Base-by-base conservation (phyloP, 148 eudicot genomes). In the Cornus controversa region DNA sequence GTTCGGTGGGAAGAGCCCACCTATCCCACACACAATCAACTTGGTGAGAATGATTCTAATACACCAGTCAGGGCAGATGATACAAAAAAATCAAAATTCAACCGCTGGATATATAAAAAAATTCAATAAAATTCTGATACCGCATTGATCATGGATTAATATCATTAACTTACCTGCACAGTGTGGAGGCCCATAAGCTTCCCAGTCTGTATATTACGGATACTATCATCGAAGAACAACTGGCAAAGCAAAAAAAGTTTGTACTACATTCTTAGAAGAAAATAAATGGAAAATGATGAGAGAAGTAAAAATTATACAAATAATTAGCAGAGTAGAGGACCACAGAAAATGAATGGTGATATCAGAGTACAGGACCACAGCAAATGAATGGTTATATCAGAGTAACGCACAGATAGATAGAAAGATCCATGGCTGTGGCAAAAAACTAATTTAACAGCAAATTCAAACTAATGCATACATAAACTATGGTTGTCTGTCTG, bases 221-320 rank as follows among this genome's bases (percentile, higher is more conserved):
- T 75, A 58, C 94, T 89, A 70, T 95, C 99, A 76, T 95, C 97
- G 54, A 95, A 95, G 84, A 95, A 95, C 77, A 95, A 65, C 97
- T 95, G 93, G 60, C 72, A 80, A 60, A 20, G 24, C 64, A 60
- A 60, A 20, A 60, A 60, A 22, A n/a, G 34, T 3, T 60, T 60
- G 45, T n/a, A n/a, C 10, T 40, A 60, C 25, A 3, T 60, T 60
- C 25, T 60, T 60, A 63, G 36, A 37, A n/a, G 13, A 1, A 29
- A 60, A 62, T 37, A 69, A 15, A 75, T 54, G 23, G 20, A 60
- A n/a, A 60, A 18, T 60, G 7, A 14, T 54, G 60, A 54, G 15
- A 54, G 18, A 54, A 14, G 22, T 40, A 40, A 6, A 40, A 6
- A 40, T 40, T n/a, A n/a, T n/a, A n/a, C n/a, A n/a, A n/a, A n/a